phyloP scores from a whole-genome alignment of 2,329 filamentous ascomycete species.

The Diaporthe vaccinii region DNA sequence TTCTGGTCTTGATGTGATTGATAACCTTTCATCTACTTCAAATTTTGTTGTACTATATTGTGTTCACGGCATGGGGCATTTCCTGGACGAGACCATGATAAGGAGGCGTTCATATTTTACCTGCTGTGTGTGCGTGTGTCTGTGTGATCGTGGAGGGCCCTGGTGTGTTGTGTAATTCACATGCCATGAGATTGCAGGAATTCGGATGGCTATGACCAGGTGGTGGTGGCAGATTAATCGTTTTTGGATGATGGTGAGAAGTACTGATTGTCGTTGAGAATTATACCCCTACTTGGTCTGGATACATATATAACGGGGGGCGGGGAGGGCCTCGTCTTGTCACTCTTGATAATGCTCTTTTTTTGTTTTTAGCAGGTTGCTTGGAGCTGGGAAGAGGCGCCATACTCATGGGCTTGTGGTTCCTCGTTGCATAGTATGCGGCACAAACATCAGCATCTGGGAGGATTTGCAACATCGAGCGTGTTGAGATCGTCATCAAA shows the following conservation, averaged over 20 bases:
- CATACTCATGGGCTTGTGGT: background rate
- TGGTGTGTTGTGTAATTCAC: background rate
- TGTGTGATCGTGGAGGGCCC: background rate
- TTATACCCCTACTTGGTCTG: conserved; percentile 18
- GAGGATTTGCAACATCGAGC: background rate
- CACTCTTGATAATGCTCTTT: background rate
- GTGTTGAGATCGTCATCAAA: background rate
- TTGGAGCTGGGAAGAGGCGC: background rate
- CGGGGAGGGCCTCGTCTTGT: background rate
- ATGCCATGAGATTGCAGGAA: background rate
- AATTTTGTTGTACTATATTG: conserved; percentile 20
- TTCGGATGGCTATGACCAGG: background rate
- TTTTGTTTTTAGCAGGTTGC: background rate
- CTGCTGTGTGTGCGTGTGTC: background rate
- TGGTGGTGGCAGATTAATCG: background rate
- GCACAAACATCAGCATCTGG: background rate
- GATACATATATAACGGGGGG: background rate
- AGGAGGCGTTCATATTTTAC: background rate
- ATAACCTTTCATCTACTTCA: background rate
- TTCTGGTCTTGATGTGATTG: background rate
- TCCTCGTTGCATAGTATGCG: background rate
- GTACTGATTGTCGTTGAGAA: background rate
- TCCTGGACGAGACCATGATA: conserved; percentile 1
- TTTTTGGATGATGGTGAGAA: background rate
- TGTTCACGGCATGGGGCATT: conserved; percentile 3